Conservation (phyloP, 352 stramenopile genomes). For the Phytophthora pistaciae region DNA sequence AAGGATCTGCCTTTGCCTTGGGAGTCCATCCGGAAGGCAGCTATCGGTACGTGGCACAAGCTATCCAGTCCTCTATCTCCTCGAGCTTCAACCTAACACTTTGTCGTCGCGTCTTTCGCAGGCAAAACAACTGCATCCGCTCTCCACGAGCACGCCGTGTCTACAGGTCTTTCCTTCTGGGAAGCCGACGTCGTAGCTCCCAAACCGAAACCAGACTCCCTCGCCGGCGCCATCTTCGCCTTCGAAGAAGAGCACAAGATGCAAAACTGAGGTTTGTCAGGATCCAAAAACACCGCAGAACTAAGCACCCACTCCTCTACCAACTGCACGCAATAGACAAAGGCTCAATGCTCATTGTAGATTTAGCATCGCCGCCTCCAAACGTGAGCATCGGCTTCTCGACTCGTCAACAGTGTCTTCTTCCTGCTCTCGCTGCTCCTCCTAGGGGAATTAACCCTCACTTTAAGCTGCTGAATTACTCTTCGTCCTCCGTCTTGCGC, state of each 20-base stretch:
- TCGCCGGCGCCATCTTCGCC: conserved; percentile 59
- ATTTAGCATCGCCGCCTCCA: conserved; percentile 6
- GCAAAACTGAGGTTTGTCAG: conserved; percentile 4
- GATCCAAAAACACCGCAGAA: background rate
- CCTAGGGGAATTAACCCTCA: background rate
- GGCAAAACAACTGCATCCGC: conserved; percentile 79
- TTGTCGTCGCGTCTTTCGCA: conserved; percentile 16
- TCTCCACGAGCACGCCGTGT: conserved; percentile 51
- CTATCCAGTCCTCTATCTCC: too few relatives aligned
- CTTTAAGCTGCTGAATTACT: conserved; percentile 37
- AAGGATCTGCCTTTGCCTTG: conserved; percentile 54
- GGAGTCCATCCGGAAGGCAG: conserved; percentile 73
- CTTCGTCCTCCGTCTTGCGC: conserved; percentile 57
- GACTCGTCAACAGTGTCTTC: background rate
- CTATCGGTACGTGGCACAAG: conserved; percentile 57
- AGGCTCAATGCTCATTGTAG: conserved; percentile 19
- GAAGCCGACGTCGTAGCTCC: conserved; percentile 56
- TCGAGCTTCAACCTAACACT: background rate
- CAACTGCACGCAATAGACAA: conserved; percentile 7
- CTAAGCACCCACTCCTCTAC: background rate
- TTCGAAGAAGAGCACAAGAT: conserved; percentile 41
- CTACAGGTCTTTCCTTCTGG: conserved; percentile 54
- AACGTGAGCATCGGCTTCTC: background rate
- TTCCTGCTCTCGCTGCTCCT: conserved; percentile 10
- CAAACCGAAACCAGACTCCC: conserved; percentile 63